A percentile compares a stretch with the other conserved stretches of the same genome.
Evolutionary conservation across 148 eudicot species (phyloP).

Genomic region (Vaccinium vitisidaea): DNA sequence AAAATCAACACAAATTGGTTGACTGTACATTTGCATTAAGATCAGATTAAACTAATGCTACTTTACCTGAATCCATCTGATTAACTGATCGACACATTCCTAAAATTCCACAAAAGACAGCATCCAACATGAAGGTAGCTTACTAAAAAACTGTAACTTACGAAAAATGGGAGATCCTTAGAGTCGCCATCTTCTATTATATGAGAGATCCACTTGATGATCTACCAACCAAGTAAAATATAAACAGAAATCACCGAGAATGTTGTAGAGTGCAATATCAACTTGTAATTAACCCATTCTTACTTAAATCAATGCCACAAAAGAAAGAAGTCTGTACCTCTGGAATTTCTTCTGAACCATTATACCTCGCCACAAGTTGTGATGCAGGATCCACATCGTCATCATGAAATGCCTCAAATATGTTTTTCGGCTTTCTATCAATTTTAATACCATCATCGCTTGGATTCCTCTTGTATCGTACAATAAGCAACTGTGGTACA

Average conservation of each 20-base stretch:
- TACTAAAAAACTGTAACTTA: slow-evolving; percentile 35
- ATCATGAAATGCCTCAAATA: slow-evolving; percentile 45
- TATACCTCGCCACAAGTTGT: slow-evolving; percentile 77
- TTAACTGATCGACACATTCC: not conserved
- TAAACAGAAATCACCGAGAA: not conserved
- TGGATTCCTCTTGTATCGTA: slow-evolving; percentile 80
- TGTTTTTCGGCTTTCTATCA: slow-evolving; percentile 43
- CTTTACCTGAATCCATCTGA: not conserved
- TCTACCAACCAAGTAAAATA: slow-evolving; percentile 41
- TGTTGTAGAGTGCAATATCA: not conserved
- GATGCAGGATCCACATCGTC: slow-evolving; percentile 80
- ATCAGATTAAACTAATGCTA: not conserved
- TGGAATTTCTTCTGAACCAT: slow-evolving; percentile 64
- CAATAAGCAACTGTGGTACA: slow-evolving; percentile 61
- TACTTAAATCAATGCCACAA: slow-evolving; percentile 5
- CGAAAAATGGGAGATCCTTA: slow-evolving; percentile 78
- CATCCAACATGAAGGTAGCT: not conserved
- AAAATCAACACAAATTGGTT: not conserved
- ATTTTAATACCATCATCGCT: slow-evolving; percentile 38
- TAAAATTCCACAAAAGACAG: not conserved
- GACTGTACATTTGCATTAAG: not conserved
- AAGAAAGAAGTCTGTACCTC: slow-evolving; percentile 45
- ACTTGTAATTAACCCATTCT: not conserved
- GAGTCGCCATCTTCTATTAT: slow-evolving; percentile 90
- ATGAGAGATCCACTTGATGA: slow-evolving; percentile 78